phyloP scores from a whole-genome alignment of 352 stramenopile species.

The Phytopythium montanum region DNA sequence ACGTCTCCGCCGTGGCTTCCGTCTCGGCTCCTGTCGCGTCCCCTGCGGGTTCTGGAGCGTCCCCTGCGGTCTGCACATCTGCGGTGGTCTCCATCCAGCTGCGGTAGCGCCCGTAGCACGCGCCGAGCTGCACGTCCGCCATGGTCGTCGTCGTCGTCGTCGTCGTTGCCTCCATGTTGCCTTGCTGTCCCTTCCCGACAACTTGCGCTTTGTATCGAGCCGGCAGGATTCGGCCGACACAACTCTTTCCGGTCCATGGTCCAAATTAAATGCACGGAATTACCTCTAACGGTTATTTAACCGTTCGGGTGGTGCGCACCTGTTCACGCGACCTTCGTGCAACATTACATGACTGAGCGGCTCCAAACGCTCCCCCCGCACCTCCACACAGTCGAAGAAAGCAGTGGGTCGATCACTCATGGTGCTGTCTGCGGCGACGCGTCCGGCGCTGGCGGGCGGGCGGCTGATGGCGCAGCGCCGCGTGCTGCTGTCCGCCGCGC shows the following conservation, averaged over 20 bases:
- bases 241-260: too few species aligned
- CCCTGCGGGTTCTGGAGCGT: not conserved
- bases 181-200: not conserved
- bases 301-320: not conserved
- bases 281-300: too few species aligned
- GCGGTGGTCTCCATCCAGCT: constrained; percentile 23
- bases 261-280: too few species aligned
- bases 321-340: constrained; percentile 7
- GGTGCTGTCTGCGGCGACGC: constrained; percentile 22
- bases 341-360: not conserved
- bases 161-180: not conserved
- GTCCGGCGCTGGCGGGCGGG: constrained; percentile 31
- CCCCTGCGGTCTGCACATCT: too few species aligned
- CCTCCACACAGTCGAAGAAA: not conserved
- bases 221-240: too few species aligned
- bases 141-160: not conserved
- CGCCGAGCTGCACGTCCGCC: constrained; percentile 40
- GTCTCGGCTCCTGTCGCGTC: not conserved
- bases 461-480: constrained; percentile 20
- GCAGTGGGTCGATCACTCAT: not conserved
- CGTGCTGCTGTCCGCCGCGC: constrained; percentile 9
- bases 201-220: not conserved
- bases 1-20: constrained; percentile 5
- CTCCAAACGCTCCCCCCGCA: not conserved
- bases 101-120: constrained; percentile 54